Evolutionary conservation across 2,329 filamentous ascomycete species (phyloP).

Genomic region (Ophiocordyceps unilateralis): DNA sequence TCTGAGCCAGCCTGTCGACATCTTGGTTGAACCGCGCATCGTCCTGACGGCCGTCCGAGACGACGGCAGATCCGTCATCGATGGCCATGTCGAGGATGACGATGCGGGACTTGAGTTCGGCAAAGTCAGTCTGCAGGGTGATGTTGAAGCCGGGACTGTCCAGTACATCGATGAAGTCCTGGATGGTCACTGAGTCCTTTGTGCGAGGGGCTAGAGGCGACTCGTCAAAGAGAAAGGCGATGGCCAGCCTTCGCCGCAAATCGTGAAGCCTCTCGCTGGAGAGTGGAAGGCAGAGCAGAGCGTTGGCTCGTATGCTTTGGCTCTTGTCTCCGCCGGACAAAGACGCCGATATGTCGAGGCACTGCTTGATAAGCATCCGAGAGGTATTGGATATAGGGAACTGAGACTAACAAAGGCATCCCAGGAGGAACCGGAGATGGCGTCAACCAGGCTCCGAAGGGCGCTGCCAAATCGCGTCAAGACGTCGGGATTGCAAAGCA

Average conservation of each 20-base stretch:
- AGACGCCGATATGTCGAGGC: conserved; percentile 26
- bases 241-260: conserved; percentile 48
- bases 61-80: conserved; percentile 34
- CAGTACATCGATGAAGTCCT: conserved; percentile 28
- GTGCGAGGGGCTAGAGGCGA: conserved; percentile 21
- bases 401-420: conserved; percentile 23
- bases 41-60: conserved; percentile 11
- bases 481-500: conserved; percentile 25
- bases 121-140: conserved; percentile 45
- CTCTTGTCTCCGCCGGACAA: conserved; percentile 26
- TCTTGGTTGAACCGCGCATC: conserved; percentile 45
- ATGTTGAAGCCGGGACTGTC: conserved; percentile 31
- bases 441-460: conserved; percentile 23
- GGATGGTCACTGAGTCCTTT: conserved; percentile 23
- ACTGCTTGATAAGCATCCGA: conserved; percentile 20
- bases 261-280: conserved; percentile 32
- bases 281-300: conserved; percentile 41
- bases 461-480: conserved; percentile 22
- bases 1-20: conserved; percentile 47
- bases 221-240: conserved; percentile 43
- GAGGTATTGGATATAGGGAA: neutral
- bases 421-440: conserved; percentile 21
- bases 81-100: conserved; percentile 59
- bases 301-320: conserved; percentile 36
- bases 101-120: conserved; percentile 45